Conservation (phyloP, 139 green algal genomes). For the Tetradesmus lagerheimii region DNA sequence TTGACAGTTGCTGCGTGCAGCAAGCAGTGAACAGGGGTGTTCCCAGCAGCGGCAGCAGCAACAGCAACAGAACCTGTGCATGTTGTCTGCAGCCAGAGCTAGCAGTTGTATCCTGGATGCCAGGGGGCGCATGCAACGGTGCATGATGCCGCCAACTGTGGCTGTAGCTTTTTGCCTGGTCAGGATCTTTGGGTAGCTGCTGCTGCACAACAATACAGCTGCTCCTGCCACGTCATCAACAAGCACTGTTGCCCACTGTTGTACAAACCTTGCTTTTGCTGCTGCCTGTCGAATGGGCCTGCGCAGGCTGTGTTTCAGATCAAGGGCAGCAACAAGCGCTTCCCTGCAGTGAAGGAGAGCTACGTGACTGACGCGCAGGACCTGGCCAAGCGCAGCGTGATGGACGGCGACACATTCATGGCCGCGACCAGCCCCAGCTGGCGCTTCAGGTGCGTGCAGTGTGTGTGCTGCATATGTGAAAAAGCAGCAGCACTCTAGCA, state of each 20-base stretch:
- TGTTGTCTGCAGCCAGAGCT: neutral
- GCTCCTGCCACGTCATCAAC: neutral
- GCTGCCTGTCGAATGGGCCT: neutral
- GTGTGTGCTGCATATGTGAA: neutral
- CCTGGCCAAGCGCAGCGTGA: constrained; percentile 62
- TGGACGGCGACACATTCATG: constrained; percentile 72
- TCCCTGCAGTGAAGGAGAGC: constrained; percentile 64
- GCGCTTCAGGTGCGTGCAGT: constrained; percentile 12
- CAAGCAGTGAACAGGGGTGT: too few species aligned
- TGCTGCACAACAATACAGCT: neutral
- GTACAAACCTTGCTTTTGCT: neutral
- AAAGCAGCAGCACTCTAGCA: too few species aligned
- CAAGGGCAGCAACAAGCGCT: constrained; percentile 60
- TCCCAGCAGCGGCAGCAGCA: too few species aligned
- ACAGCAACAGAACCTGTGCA: neutral
- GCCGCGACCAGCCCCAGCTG: constrained; percentile 42
- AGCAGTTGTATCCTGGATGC: too few species aligned
- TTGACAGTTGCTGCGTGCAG: neutral
- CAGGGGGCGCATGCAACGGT: too few species aligned
- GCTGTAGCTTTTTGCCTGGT: too few species aligned
- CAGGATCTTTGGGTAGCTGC: too few species aligned
- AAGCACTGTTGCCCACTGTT: neutral
- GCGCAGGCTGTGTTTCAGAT: constrained; percentile 60
- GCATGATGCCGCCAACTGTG: too few species aligned
- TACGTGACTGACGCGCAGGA: constrained; percentile 63